Base-by-base conservation (phyloP, 768 basidiomycete genomes). In the Leucocoprinus birnbaumii region DNA sequence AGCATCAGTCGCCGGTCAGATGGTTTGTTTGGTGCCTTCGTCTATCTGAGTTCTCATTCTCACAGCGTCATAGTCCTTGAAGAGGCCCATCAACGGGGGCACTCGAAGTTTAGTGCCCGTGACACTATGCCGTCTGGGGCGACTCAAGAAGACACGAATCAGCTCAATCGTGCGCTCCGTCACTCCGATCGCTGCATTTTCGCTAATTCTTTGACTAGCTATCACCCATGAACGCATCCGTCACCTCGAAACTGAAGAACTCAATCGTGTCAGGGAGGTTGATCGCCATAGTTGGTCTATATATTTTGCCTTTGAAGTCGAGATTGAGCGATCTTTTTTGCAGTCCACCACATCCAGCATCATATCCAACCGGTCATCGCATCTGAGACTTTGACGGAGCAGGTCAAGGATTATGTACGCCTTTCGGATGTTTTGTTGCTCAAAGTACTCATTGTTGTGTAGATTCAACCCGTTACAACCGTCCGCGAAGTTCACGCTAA, bases 311-410 rank as follows among this genome's bases (percentile, higher is more conserved):
- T 19, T 13, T 11, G 22, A 1, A 19, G 14, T 8, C 22, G 24
- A 26, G 35, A 37, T 18, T 53, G 25, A 41, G 49, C 4, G 13
- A 37, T 19, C 13, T n/a, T n/a, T n/a, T n/a, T n/a, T n/a, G 2
- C 26, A 72, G 72, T 71, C 34, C 73, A 74, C 56, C 72, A 72
- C 35, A 61, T 74, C 11, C 72, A 73, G 50, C 68, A 74, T 47
- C 72, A 74, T 58, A 67, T 65, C 1, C 70, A 72, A 42, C 73
- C 72, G 2, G 61, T 73, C 9, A 53, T 63, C 3, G 64, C 67
- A 1, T 56, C 58, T 0, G 67, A 70, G 37, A 58, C 62, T 18
- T 41, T 65, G 27, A 48, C 62, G 1, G 72, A 72, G 49, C 56
- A 63, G 26, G 59, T 61, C 25, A 60, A 54, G 44, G 63, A 71